Base-by-base conservation (phyloP, 202 grass and related monocot genomes). In the Setaria italica region DNA sequence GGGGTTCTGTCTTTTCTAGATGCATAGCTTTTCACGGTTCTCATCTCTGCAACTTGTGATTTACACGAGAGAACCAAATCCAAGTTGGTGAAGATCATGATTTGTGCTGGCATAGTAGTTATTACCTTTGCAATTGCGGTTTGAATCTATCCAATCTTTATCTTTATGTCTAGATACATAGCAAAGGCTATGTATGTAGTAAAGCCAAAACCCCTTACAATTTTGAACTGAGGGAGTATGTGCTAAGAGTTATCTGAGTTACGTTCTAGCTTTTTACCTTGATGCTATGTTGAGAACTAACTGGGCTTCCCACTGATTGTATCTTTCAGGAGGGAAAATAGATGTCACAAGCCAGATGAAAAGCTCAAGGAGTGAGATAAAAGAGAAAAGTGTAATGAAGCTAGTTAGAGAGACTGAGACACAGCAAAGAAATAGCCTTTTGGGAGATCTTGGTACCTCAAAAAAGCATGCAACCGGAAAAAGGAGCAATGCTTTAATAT, bases 361-460 rank as follows among this genome's bases (percentile, higher is more conserved):
- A 86, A 86, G 58, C 74, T 86, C 76, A 11, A 90, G 74, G 80
- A 87, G 70, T 60, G 88, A 85, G 63, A 54, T 77, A 78, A 94
- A 89, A 84, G 89, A 91, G 71, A 94, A 80, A 78, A 86, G 80
- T 81, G 82, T 89, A 72, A 82, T 81, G 84, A 94, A 90, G 66
- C 48, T 88, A 70, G 90, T 89, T 68, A 88, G 88, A 79, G 88
- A 88, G 32, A 86, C 80, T 53, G 92, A 72, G 39, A 56, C 48
- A 30, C 90, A 82, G 6, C 80, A 85, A 86, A 91, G 73, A 80
- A 87, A 16, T 85, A 90, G 74, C 73, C 78, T 87, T 79, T 63
- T 86, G 68, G 80, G 79, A 74, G 90, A 89, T 85, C 74, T 88
- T 70, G 84, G 80, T 55, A 49, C 88, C 84, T 71, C 80, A 41